Percentiles rank a stretch among this genome's conserved stretches.
phyloP scores from a whole-genome alignment of 2,329 filamentous ascomycete genomes.

The Tolypocladium album region DNA sequence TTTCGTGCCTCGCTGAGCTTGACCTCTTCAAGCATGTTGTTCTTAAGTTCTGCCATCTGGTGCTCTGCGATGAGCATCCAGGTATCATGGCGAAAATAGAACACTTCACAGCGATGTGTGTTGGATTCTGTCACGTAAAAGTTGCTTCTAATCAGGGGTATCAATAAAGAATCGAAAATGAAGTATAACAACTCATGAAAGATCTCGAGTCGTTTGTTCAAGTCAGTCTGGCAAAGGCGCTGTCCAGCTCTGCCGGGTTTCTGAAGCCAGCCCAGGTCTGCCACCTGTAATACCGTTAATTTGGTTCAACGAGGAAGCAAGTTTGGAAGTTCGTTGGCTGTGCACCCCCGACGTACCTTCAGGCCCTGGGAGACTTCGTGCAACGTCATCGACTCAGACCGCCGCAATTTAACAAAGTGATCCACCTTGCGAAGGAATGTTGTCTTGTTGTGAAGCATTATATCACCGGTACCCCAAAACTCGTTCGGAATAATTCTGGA shows the following conservation, averaged over 20 bases:
- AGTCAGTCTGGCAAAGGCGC: slow-evolving; percentile 61
- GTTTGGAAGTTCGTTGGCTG: too few relatives aligned
- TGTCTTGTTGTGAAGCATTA: slow-evolving; percentile 47
- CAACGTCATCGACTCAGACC: slow-evolving; percentile 71
- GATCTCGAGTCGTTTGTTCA: slow-evolving; percentile 65
- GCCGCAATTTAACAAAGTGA: slow-evolving; percentile 63
- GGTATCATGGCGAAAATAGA: slow-evolving; percentile 90
- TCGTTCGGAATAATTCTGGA: slow-evolving; percentile 59
- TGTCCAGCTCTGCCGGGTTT: slow-evolving; percentile 33
- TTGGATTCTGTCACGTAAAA: slow-evolving; percentile 95
- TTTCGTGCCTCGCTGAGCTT: slow-evolving; percentile 42
- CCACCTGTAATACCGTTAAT: slow-evolving; percentile 37
- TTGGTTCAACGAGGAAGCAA: neutral
- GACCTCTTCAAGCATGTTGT: slow-evolving; percentile 70
- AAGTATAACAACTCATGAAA: slow-evolving; percentile 85
- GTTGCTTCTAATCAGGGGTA: slow-evolving; percentile 75
- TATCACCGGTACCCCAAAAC: slow-evolving; percentile 58
- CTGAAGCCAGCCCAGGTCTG: slow-evolving; percentile 62
- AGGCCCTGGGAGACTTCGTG: slow-evolving; percentile 69
- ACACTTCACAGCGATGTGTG: slow-evolving; percentile 66
- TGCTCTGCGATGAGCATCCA: slow-evolving; percentile 73
- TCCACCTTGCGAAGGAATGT: slow-evolving; percentile 60
- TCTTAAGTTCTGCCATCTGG: slow-evolving; percentile 55
- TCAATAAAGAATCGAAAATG: slow-evolving; percentile 80
- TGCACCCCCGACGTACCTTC: slow-evolving; percentile 46